Conservation (phyloP, 202 grass and related monocot genomes). For the Setaria viridis region DNA sequence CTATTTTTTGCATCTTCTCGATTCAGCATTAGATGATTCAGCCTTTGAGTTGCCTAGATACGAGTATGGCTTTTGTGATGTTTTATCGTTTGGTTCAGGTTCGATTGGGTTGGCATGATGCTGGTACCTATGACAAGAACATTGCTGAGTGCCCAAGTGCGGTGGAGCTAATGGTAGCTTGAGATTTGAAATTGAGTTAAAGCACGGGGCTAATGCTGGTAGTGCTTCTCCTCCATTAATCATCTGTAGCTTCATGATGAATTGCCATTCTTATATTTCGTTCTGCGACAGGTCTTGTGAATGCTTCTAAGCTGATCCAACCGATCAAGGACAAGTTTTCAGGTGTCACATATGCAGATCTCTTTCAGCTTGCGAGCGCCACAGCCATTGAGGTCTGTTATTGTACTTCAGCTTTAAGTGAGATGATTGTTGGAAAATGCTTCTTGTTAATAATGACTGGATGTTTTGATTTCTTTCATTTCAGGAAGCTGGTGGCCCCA, state of each 20-base stretch:
- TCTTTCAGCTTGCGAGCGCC: slow-evolving; percentile 91
- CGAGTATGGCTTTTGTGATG: slow-evolving; percentile 13
- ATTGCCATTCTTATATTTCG: too few relatives aligned
- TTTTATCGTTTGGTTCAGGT: slow-evolving; percentile 55
- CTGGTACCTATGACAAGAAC: slow-evolving; percentile 95
- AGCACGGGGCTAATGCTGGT: slow-evolving; percentile 94
- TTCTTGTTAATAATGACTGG: background rate
- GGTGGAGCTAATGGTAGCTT: slow-evolving; percentile 96
- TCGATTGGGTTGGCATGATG: slow-evolving; percentile 94
- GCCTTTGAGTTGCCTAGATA: background rate
- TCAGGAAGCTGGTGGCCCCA: slow-evolving; percentile 90
- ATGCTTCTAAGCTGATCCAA: slow-evolving; percentile 80
- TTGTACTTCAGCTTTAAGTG: background rate
- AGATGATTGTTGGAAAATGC: background rate
- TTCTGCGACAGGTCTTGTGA: slow-evolving; percentile 63
- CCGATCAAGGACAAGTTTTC: slow-evolving; percentile 83
- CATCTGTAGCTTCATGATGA: slow-evolving; percentile 22
- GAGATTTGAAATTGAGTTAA: slow-evolving; percentile 87
- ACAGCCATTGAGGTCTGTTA: slow-evolving; percentile 76
- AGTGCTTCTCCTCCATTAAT: slow-evolving; percentile 12
- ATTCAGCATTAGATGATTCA: background rate
- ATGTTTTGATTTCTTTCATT: slow-evolving; percentile 37
- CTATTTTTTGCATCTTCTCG: background rate
- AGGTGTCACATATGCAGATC: slow-evolving; percentile 73
- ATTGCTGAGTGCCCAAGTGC: slow-evolving; percentile 79